Evolutionary conservation across 306 rosid genomes (phyloP).

Genomic region (Luffa acutangula): DNA sequence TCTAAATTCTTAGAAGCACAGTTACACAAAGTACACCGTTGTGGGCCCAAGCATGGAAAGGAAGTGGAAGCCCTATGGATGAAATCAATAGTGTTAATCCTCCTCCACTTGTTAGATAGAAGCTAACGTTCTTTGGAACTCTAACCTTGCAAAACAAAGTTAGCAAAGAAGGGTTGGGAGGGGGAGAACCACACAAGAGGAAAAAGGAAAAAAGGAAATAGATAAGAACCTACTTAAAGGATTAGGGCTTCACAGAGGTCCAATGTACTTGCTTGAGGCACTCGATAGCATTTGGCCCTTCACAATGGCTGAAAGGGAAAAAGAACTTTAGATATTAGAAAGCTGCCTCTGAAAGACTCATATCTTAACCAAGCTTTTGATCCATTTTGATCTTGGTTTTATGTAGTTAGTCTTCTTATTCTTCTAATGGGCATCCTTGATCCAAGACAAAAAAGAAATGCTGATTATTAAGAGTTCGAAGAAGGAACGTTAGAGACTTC

Average conservation of each 20-base stretch:
- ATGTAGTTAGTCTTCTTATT: not conserved
- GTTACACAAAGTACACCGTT: not conserved
- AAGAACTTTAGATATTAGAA: not conserved
- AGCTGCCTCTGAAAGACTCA: not conserved
- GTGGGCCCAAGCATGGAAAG: not conserved
- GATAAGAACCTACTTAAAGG: not conserved
- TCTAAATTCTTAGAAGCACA: too few relatives aligned
- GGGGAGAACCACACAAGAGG: not conserved
- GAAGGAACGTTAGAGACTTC: not conserved
- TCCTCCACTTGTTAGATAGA: not conserved
- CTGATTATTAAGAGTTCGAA: not conserved
- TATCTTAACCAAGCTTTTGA: not conserved
- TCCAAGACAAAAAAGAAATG: not conserved
- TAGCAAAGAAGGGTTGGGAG: not conserved
- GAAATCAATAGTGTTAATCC: not conserved
- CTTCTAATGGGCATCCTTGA: not conserved
- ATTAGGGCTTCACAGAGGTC: too few relatives aligned
- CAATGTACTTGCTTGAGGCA: too few relatives aligned
- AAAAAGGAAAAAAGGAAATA: not conserved
- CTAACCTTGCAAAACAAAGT: not conserved
- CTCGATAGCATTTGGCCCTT: too few relatives aligned
- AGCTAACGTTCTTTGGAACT: not conserved
- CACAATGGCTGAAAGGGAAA: not conserved
- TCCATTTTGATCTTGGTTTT: not conserved
- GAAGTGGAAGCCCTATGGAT: not conserved